Evolutionary conservation across 805 yeast genomes (phyloP).

Genomic region (Pichia gijzeniarum): DNA sequence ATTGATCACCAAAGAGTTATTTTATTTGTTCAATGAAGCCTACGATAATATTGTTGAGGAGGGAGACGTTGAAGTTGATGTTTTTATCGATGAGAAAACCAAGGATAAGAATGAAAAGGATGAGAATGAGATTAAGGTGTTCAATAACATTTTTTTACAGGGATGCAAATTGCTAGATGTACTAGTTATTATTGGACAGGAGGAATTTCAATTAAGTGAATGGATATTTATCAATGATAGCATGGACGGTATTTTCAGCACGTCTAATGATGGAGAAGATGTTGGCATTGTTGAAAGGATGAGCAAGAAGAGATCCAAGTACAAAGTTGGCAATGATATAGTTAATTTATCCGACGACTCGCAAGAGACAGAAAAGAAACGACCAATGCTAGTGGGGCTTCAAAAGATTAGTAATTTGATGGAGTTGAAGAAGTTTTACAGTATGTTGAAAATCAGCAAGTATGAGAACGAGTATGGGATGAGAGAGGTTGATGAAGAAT

Average conservation of each 20-base stretch:
- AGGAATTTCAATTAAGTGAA: constrained; percentile 70
- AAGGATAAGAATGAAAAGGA: constrained; percentile 9
- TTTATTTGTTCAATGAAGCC: constrained; percentile 35
- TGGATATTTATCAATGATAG: constrained; percentile 81
- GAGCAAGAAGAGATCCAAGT: constrained; percentile 16
- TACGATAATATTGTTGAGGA: constrained; percentile 13
- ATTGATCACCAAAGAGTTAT: constrained; percentile 54
- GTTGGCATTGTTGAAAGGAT: constrained; percentile 33
- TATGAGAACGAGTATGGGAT: constrained; percentile 63
- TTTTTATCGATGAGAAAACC: constrained; percentile 12
- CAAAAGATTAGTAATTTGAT: constrained; percentile 34
- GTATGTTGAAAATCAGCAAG: constrained; percentile 53
- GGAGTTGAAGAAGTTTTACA: constrained; percentile 58
- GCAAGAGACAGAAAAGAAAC: constrained; percentile 16
- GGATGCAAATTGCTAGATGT: constrained; percentile 79
- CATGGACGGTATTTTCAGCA: constrained; percentile 27
- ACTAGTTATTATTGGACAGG: constrained; percentile 57
- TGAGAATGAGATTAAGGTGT: constrained; percentile 19
- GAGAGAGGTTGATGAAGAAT: constrained; percentile 33
- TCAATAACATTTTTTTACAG: constrained; percentile 40
- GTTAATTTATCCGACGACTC: constrained; percentile 13
- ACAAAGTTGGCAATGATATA: constrained; percentile 16
- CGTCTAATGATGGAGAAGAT: constrained; percentile 13
- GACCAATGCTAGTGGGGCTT: constrained; percentile 43
- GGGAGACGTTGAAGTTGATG: constrained; percentile 24